A percentile compares a stretch with the other conserved stretches of the same genome.
Conservation (phyloP, 163 green algal species). For the Chlorella variabilis region DNA sequence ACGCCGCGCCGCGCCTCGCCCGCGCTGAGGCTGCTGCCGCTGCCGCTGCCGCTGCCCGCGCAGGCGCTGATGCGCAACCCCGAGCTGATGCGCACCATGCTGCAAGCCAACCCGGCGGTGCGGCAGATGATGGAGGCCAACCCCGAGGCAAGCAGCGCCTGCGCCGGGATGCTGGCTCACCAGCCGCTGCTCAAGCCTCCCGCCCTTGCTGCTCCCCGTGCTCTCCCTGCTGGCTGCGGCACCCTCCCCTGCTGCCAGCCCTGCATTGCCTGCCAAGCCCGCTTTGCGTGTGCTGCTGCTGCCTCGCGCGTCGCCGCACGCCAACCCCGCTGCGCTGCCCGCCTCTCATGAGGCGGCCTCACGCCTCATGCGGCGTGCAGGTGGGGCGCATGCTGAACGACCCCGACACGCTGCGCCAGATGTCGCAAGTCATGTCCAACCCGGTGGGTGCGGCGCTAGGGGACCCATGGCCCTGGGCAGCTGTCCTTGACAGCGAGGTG, state of each 20-base stretch:
- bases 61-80: constrained; percentile 82
- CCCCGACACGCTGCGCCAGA: constrained; percentile 86
- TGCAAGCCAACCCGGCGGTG: constrained; percentile 69
- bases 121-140: constrained; percentile 88
- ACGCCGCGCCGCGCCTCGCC: background rate
- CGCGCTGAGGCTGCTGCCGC: background rate
- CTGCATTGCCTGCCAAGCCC: no score
- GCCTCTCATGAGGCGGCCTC: no score
- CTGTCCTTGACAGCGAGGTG: background rate
- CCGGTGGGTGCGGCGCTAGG: constrained; percentile 64
- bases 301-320: background rate
- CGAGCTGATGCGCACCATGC: constrained; percentile 78
- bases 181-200: no score
- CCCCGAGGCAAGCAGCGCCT: constrained; percentile 60
- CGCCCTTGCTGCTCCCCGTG: no score
- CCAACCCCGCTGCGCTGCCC: no score
- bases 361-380: no score
- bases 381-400: constrained; percentile 83
- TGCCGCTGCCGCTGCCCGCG: background rate
- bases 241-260: no score
- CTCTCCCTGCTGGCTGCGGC: background rate
- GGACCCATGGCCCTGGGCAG: background rate
- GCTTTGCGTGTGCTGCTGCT: no score
- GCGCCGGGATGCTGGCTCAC: no score
- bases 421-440: constrained; percentile 87